phyloP scores from a whole-genome alignment of 2,329 filamentous ascomycete species.

The Mycogone perniciosa region DNA sequence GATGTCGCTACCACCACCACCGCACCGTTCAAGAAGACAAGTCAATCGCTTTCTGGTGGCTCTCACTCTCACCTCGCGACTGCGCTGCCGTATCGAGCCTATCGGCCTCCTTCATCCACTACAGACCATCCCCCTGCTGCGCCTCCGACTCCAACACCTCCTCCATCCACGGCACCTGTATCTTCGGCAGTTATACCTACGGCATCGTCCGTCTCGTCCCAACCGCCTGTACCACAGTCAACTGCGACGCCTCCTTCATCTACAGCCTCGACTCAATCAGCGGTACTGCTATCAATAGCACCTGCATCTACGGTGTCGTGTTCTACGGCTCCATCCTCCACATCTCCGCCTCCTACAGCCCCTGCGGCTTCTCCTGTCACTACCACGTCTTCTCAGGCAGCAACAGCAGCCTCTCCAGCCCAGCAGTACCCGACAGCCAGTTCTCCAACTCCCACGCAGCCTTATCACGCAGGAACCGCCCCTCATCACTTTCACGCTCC shows the following conservation, averaged over 20 bases:
- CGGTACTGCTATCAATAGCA: too few relatives aligned
- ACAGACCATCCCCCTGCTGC: background rate
- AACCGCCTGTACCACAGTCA: background rate
- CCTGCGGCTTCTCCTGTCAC: background rate
- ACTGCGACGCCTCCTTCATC: too few relatives aligned
- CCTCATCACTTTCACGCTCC: too few relatives aligned
- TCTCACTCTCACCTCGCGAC: background rate
- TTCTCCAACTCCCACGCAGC: too few relatives aligned
- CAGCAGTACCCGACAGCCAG: too few relatives aligned
- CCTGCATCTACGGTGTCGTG: too few relatives aligned
- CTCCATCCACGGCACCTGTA: background rate
- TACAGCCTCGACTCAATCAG: too few relatives aligned
- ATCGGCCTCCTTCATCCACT: constrained; percentile 19
- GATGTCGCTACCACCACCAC: background rate
- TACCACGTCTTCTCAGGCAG: background rate
- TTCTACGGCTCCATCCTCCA: background rate
- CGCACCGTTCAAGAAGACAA: background rate
- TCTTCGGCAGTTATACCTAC: background rate
- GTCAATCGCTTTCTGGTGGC: background rate
- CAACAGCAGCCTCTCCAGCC: background rate
- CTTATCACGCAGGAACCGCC: too few relatives aligned
- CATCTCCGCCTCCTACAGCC: background rate
- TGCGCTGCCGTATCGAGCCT: constrained; percentile 23
- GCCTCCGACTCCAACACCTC: background rate
- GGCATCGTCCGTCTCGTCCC: background rate